Evolutionary conservation across 192 early-diverging fungal species (phyloP).

Genomic region (Paraglomus occultum): DNA sequence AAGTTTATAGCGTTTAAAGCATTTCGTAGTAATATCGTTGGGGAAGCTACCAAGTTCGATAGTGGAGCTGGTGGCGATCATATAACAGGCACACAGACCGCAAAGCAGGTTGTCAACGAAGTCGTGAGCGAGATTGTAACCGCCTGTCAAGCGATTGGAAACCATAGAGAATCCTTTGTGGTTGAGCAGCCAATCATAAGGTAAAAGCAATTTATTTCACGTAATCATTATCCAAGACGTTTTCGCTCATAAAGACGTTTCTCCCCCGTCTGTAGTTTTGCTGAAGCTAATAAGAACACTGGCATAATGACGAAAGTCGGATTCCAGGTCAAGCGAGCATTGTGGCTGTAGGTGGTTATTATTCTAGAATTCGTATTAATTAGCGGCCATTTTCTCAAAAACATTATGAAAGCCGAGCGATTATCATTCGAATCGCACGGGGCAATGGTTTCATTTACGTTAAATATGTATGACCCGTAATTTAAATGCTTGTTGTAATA

Average conservation of each 20-base stretch:
- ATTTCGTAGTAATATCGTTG: constrained; percentile 41
- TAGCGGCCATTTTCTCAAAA: no score
- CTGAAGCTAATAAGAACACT: constrained; percentile 40
- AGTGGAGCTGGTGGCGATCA: constrained; percentile 2
- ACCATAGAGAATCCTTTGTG: constrained; percentile 32
- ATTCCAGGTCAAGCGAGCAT: constrained; percentile 39
- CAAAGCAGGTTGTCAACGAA: constrained; percentile 33
- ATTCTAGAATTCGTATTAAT: no score
- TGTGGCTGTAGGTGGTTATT: constrained; percentile 34
- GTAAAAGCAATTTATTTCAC: no score
- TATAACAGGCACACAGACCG: constrained; percentile 1
- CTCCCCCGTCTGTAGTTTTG: constrained; percentile 31
- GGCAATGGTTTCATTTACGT: no score
- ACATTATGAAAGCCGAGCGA: no score
- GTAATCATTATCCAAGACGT: background rate
- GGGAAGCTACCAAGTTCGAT: constrained; percentile 34
- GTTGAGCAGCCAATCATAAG: constrained; percentile 39
- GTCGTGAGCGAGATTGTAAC: constrained; percentile 38
- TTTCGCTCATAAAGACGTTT: constrained; percentile 1
- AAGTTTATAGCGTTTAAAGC: constrained; percentile 41
- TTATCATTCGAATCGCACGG: no score
- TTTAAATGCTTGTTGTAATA: no score
- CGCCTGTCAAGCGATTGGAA: constrained; percentile 27
- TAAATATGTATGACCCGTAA: no score
- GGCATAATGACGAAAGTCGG: constrained; percentile 43